A percentile compares a stretch with the other conserved stretches of the same genome.
Conservation (phyloP, 2,329 filamentous ascomycete genomes). For the Calonectria hawksworthii region DNA sequence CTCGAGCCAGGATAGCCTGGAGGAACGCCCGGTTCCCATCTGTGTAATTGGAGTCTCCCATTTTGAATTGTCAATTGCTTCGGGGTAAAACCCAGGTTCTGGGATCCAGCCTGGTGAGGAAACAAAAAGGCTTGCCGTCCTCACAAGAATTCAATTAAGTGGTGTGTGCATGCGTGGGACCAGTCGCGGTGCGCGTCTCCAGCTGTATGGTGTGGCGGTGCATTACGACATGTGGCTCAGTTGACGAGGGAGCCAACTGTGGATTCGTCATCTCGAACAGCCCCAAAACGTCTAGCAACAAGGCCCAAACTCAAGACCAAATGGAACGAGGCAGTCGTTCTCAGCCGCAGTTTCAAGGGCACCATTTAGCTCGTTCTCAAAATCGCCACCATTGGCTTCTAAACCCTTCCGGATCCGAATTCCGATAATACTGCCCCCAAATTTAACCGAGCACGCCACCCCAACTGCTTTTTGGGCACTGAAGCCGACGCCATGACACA, state of each 20-base stretch:
- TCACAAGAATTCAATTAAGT: constrained; percentile 3
- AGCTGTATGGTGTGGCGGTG: constrained; percentile 31
- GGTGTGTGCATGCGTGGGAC: neutral
- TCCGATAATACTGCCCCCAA: neutral
- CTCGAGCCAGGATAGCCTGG: constrained; percentile 86
- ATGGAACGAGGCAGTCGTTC: neutral
- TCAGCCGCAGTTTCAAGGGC: constrained; percentile 7
- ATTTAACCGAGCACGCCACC: neutral
- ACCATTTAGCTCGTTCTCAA: neutral
- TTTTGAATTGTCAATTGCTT: constrained; percentile 29
- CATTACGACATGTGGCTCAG: constrained; percentile 11
- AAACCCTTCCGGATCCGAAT: neutral
- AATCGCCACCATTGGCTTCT: constrained; percentile 3
- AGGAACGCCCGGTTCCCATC: constrained; percentile 89
- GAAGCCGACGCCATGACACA: constrained; percentile 23
- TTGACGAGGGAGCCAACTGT: neutral
- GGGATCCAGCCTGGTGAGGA: neutral
- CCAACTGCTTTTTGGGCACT: constrained; percentile 1
- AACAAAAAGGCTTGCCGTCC: neutral
- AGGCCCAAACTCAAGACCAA: neutral
- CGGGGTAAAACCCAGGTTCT: constrained; percentile 20
- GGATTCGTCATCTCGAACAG: neutral
- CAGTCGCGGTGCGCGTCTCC: constrained; percentile 37
- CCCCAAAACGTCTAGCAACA: neutral
- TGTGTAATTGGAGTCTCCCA: constrained; percentile 56